A percentile compares a stretch with the other conserved stretches of the same genome.
phyloP scores from a whole-genome alignment of 345 rosid genomes.

The Microthlaspi erraticum region DNA sequence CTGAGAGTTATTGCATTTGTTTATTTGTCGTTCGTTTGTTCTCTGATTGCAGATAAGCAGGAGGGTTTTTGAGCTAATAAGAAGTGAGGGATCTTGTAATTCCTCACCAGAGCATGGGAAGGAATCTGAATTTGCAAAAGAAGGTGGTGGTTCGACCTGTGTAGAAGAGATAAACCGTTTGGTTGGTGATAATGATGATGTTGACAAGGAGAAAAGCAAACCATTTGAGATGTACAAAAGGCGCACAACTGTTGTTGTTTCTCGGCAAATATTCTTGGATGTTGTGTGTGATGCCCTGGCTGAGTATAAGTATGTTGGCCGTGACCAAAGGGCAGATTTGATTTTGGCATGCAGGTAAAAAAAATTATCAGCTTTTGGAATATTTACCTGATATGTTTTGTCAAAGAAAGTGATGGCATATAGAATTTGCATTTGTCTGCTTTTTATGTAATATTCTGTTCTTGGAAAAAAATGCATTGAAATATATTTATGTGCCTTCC shows the following conservation, averaged over 20 bases:
- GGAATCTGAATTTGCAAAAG: slow-evolving; percentile 50
- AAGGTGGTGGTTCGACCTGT: slow-evolving; percentile 33
- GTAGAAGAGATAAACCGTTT: slow-evolving; percentile 37
- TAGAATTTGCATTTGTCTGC: slow-evolving; percentile 35
- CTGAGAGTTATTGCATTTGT: too few relatives aligned
- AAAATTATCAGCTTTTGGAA: slow-evolving; percentile 16
- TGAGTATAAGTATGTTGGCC: slow-evolving; percentile 94
- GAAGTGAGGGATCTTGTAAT: slow-evolving; percentile 56
- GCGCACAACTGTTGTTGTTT: slow-evolving; percentile 78
- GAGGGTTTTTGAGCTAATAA: slow-evolving; percentile 78
- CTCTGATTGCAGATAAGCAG: slow-evolving; percentile 67
- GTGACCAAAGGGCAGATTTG: slow-evolving; percentile 94
- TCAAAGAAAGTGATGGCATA: slow-evolving; percentile 8
- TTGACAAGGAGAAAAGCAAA: slow-evolving; percentile 49
- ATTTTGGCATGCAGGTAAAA: slow-evolving; percentile 93
- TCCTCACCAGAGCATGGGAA: slow-evolving; percentile 50
- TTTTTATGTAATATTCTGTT: neutral
- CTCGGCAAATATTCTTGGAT: slow-evolving; percentile 70
- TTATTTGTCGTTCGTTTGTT: neutral
- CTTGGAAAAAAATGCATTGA: neutral
- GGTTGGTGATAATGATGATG: slow-evolving; percentile 47
- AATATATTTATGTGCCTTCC: slow-evolving; percentile 14
- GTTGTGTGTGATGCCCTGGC: slow-evolving; percentile 81
- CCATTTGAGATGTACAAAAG: slow-evolving; percentile 91
- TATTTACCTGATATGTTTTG: slow-evolving; percentile 18